Base-by-base conservation (phyloP, 2,329 filamentous ascomycete genomes). In the Colletotrichum neosansevieriae region DNA sequence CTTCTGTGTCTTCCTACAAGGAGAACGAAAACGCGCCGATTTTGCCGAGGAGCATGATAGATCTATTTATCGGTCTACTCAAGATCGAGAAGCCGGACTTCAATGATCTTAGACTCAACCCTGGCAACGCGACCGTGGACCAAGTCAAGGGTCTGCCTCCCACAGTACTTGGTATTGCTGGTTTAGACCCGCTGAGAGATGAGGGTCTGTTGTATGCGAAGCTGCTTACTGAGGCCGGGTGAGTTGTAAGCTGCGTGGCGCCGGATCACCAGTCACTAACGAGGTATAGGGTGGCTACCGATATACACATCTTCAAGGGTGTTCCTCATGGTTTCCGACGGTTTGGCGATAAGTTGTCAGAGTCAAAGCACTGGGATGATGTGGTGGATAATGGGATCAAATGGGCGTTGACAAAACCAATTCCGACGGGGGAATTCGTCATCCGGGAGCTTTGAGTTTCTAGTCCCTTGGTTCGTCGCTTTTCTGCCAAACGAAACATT, bases 271-370 rank as follows among this genome's bases (percentile, higher is more conserved):
- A 21, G n/a, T 29, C 10, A 19, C n/a, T 38, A 40, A 47, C 13
- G 10, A 42, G 13, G 5, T 32, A 6, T 36, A 84, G 82, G 0
- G 83, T 88, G 0, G 81, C 85, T 0, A 86, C 84, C 0, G 76
- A 85, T 61, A 74, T 83, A 0, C 76, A 81, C 63, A 70, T 88
- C 1, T 87, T 87, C 73, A 80, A 77, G 29, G 86, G 86, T 0
- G 74, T 88, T 0, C 86, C 86, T 0, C 86, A 88, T 75, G 83
- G 82, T 0, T 86, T 86, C 21, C 64, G 76, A 4, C 68, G 74
- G 0, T 83, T 81, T 63, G 80, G 80, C 3, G 76, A 79, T 10
- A 76, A 74, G n/a, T 57, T 85, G 9, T 76, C 78, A 12, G 79
- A 77, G 29, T 79, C 76, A 5, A 74, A 76, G 34, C 72, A 79